Percentiles rank a stretch among this genome's conserved stretches.
Conservation (phyloP, 169 alveolate species). For the Plasmodium adleri region DNA sequence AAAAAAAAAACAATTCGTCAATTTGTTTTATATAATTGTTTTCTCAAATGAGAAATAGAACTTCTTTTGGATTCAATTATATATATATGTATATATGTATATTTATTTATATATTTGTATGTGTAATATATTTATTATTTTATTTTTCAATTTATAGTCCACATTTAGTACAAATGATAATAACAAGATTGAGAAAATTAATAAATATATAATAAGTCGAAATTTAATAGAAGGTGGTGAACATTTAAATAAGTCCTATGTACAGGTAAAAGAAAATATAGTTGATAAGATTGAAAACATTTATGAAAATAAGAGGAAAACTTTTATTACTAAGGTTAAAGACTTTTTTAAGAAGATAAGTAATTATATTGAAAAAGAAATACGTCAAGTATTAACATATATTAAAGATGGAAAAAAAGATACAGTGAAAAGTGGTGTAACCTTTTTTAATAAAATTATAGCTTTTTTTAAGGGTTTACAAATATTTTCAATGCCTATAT, state of each 20-base stretch:
- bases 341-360: constrained; percentile 36
- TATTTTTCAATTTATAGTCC: too few relatives aligned
- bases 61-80: too few relatives aligned
- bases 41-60: too few relatives aligned
- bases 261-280: constrained; percentile 15
- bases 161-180: background rate
- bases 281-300: constrained; percentile 35
- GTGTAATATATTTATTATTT: too few relatives aligned
- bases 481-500: constrained; percentile 48
- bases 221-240: constrained; percentile 1
- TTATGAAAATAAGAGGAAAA: constrained; percentile 11
- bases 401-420: constrained; percentile 23
- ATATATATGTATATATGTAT: too few relatives aligned
- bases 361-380: constrained; percentile 43
- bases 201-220: background rate
- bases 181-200: background rate
- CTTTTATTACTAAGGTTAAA: constrained; percentile 7
- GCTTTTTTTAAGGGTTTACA: constrained; percentile 19
- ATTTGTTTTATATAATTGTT: too few relatives aligned
- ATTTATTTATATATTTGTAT: too few relatives aligned
- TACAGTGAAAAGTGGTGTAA: constrained; percentile 35
- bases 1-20: too few relatives aligned
- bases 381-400: constrained; percentile 18
- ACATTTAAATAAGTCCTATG: background rate
- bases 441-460: constrained; percentile 23